Evolutionary conservation across 164 flowering plant genomes (phyloP), one percentile per base, ranked within the genome.

Genomic region (Berberis thunbergii): DNA sequence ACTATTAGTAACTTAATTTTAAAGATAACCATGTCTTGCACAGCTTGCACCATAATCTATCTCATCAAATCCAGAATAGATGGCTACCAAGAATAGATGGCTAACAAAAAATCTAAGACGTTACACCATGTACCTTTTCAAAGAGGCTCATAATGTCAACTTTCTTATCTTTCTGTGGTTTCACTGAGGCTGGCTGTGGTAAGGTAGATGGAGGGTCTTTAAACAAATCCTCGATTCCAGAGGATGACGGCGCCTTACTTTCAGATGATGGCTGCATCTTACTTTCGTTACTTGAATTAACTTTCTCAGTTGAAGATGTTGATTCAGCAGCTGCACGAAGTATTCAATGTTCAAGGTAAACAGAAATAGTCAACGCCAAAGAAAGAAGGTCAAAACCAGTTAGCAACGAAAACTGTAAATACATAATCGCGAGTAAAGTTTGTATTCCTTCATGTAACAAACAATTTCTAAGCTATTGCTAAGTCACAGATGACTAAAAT

Each of bases 61-160:
- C 26, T 26, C 26, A 26, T 26, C 26, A 26, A 26, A 26, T 26
- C 26, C 26, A 26, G 26, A 26, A n/a, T n/a, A n/a, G n/a, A n/a
- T n/a, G n/a, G n/a, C n/a, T 26, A 26, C 0, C 26, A 26, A 26
- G 26, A 26, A 26, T 26, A 26, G 26, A 26, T 26, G 26, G 26
- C 0, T 26, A 26, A 26, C 26, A 26, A 26, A 26, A 26, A 26
- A 26, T 26, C 26, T 26, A 26, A 26, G 26, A 26, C 11, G 41
- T 39, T 38, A 57, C 48, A 58, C 38, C 45, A 64, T 11, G 11
- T 70, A 90, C 99, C 97, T 94, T 94, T 75, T 94, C 97, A 76
- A 94, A 94, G 57, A 94, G 97, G 79, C 89, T 83, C 97, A 94
- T 85, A 49, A 94, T 94, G 74, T 94, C 97, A 73, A 70, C 82